Percentiles rank a stretch among this genome's conserved stretches.
These are phyloP conservation scores for Ilex aquifolium DNA, from an alignment of 257 asterid species.

Conservation along the genomic window DNA sequence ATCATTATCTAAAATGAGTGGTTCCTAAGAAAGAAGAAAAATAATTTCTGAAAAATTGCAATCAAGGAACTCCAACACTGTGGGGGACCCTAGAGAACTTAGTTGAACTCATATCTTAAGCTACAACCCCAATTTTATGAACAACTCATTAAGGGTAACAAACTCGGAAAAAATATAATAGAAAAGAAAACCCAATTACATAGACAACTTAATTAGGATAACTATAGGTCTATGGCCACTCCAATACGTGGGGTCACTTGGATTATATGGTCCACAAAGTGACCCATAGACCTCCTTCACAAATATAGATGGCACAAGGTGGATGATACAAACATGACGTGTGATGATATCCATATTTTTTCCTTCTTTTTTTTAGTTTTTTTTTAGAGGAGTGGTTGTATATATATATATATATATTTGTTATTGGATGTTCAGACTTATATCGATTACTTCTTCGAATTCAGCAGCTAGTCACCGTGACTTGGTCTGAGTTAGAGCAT, in stretches of 20 bases:
- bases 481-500: too few species aligned
- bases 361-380: neutral
- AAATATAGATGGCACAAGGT: constrained; percentile 21
- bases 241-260: neutral
- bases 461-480: too few species aligned
- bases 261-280: constrained; percentile 17
- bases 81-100: neutral
- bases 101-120: neutral
- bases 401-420: too few species aligned
- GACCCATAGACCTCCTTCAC: constrained; percentile 5
- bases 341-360: constrained; percentile 27
- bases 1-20: constrained; percentile 28
- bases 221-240: neutral
- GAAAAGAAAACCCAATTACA: constrained; percentile 2
- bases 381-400: too few species aligned
- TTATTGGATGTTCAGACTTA: too few species aligned
- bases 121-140: neutral
- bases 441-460: too few species aligned
- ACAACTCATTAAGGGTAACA: too few species aligned
- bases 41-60: neutral
- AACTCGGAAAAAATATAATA: neutral
- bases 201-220: constrained; percentile 18
- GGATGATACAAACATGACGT: constrained; percentile 43
- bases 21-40: constrained; percentile 7
- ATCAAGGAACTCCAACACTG: neutral